Evolutionary conservation across 1,139 yeast genomes (phyloP).

Genomic region (Saccharomyces hybrid): DNA sequence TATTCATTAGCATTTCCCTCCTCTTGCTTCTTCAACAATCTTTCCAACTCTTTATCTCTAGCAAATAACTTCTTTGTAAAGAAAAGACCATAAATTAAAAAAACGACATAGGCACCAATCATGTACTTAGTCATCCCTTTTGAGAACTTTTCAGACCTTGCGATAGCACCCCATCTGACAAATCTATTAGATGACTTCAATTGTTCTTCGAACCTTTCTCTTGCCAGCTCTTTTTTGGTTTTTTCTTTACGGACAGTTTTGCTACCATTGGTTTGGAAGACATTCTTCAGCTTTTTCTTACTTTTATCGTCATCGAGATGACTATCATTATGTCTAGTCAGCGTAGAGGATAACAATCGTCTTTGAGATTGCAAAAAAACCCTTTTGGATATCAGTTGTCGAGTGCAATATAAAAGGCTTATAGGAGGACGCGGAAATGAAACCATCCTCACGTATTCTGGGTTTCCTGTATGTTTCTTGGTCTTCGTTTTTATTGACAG

Average conservation of each 20-base stretch:
- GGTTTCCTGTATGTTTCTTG: neutral
- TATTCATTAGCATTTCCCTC: slow-evolving; percentile 44
- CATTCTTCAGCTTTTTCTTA: neutral
- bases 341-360: neutral
- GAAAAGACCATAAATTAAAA: slow-evolving; percentile 53
- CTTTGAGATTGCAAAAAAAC: neutral
- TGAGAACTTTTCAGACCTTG: slow-evolving; percentile 39
- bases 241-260: slow-evolving; percentile 23
- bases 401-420: neutral
- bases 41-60: slow-evolving; percentile 56
- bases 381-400: neutral
- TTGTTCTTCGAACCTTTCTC: slow-evolving; percentile 30
- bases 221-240: slow-evolving; percentile 30
- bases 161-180: slow-evolving; percentile 42
- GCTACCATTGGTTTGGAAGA: slow-evolving; percentile 13
- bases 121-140: slow-evolving; percentile 48
- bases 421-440: neutral
- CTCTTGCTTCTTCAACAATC: slow-evolving; percentile 36
- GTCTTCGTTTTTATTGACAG: neutral
- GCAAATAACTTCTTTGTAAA: slow-evolving; percentile 61
- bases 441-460: neutral
- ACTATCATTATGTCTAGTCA: neutral
- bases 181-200: slow-evolving; percentile 31
- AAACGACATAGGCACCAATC: slow-evolving; percentile 48
- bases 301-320: neutral